These are phyloP conservation scores for Marsdenia floribunda DNA, from an alignment of 257 asterid genomes.

Conservation along the genomic window DNA sequence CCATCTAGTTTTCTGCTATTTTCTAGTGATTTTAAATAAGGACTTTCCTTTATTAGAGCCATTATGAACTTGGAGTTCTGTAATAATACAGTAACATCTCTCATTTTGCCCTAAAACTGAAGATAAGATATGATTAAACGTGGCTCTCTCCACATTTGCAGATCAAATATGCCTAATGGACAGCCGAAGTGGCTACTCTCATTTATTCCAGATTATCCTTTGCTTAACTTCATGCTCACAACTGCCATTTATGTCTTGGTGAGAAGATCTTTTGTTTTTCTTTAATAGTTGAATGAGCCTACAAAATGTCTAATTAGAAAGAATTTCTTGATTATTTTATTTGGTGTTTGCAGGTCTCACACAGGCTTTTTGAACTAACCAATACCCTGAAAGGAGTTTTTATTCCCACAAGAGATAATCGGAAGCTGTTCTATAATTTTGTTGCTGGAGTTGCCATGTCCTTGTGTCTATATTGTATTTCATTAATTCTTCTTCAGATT, in stretches of 20 bases:
- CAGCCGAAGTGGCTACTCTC: constrained; percentile 97
- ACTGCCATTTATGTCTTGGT: constrained; percentile 81
- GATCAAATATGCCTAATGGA: constrained; percentile 85
- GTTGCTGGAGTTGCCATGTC: constrained; percentile 56
- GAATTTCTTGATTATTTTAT: constrained; percentile 9
- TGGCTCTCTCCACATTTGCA: constrained; percentile 26
- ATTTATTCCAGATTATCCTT: constrained; percentile 87
- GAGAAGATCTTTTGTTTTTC: constrained; percentile 21
- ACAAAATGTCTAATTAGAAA: constrained; percentile 6
- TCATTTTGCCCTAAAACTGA: background rate
- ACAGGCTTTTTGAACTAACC: constrained; percentile 83
- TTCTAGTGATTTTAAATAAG: background rate
- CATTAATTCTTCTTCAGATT: constrained; percentile 72
- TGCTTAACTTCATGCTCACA: constrained; percentile 94
- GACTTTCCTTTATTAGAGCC: background rate
- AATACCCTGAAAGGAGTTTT: constrained; percentile 75
- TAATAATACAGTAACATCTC: background rate
- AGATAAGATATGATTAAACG: background rate
- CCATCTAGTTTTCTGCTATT: background rate
- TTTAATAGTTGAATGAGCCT: background rate
- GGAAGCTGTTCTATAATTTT: constrained; percentile 56
- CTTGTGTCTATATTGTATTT: constrained; percentile 46
- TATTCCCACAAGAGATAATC: constrained; percentile 70
- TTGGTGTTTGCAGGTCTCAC: constrained; percentile 56
- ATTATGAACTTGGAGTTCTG: background rate